Percentiles rank a stretch among this genome's conserved stretches.
These are phyloP conservation scores for Spiraea crenata DNA, from an alignment of 331 rosid species.

Conservation along the genomic window DNA sequence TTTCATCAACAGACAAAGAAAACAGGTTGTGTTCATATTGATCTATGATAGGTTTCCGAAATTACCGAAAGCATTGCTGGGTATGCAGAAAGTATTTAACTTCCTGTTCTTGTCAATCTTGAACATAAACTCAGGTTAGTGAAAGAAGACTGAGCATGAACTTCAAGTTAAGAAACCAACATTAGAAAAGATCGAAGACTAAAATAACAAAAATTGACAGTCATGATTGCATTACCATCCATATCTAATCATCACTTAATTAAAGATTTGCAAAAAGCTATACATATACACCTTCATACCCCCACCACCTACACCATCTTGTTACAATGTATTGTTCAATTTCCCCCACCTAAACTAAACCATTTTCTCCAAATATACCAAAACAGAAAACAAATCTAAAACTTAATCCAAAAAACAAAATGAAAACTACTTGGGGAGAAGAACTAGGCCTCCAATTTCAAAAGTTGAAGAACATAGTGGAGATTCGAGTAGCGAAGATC, in stretches of 20 bases:
- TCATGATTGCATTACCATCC: slow-evolving; percentile 60
- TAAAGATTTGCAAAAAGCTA: slow-evolving; percentile 58
- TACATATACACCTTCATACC: slow-evolving; percentile 82
- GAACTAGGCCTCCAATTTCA: slow-evolving; percentile 41
- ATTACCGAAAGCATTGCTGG: slow-evolving; percentile 1
- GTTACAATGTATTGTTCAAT: slow-evolving; percentile 53
- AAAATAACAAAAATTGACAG: slow-evolving; percentile 42
- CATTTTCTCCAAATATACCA: slow-evolving; percentile 30
- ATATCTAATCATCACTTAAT: slow-evolving; percentile 51
- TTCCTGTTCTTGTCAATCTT: neutral
- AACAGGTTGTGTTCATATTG: neutral
- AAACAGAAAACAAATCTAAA: slow-evolving; percentile 11
- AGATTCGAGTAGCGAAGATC: neutral
- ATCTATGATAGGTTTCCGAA: neutral
- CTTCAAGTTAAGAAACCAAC: slow-evolving; percentile 12
- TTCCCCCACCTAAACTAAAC: slow-evolving; percentile 45
- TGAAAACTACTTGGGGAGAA: slow-evolving; percentile 30
- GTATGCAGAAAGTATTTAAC: neutral
- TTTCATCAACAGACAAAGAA: neutral
- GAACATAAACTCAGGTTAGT: neutral
- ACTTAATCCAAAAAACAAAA: neutral
- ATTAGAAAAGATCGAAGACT: slow-evolving; percentile 26
- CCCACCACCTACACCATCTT: slow-evolving; percentile 46
- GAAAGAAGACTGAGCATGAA: slow-evolving; percentile 4
- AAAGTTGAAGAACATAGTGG: slow-evolving; percentile 29